These are phyloP conservation scores for Solanum microdontum DNA, from an alignment of 257 asterid genomes.

Conservation along the genomic window DNA sequence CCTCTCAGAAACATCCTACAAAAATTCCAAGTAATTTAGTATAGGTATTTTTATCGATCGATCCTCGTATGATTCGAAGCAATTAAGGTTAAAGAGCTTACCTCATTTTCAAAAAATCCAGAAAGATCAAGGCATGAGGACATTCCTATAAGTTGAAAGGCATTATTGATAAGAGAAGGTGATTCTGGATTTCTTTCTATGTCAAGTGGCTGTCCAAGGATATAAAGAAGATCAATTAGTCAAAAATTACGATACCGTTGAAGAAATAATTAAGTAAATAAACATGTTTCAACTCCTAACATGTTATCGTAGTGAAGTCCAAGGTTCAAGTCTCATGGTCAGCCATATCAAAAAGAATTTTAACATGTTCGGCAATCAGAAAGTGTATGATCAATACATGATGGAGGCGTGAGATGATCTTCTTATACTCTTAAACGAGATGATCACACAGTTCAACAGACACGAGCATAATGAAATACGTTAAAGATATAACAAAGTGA, in stretches of 20 bases:
- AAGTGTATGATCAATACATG: background rate
- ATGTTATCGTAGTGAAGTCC: background rate
- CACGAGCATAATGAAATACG: background rate
- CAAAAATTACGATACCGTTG: background rate
- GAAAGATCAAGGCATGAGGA: constrained; percentile 86
- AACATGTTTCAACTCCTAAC: background rate
- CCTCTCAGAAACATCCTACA: constrained; percentile 86
- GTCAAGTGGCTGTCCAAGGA: constrained; percentile 22
- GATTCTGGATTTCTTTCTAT: constrained; percentile 43
- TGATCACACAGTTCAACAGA: background rate
- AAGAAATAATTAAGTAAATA: background rate
- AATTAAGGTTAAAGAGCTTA: background rate
- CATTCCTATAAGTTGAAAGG: constrained; percentile 91
- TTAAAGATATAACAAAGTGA: background rate
- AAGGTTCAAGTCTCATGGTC: background rate
- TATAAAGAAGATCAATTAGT: background rate
- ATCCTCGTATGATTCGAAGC: background rate
- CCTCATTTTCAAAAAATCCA: constrained; percentile 91
- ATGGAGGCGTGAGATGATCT: background rate
- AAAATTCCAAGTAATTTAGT: background rate
- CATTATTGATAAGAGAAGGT: constrained; percentile 50
- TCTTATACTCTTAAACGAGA: background rate
- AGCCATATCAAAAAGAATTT: background rate
- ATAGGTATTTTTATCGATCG: background rate
- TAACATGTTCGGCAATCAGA: background rate